Percentiles rank a stretch among this genome's conserved stretches.
Evolutionary conservation across 768 basidiomycete species (phyloP).

Genomic region (Hydnomerulius pinastri): DNA sequence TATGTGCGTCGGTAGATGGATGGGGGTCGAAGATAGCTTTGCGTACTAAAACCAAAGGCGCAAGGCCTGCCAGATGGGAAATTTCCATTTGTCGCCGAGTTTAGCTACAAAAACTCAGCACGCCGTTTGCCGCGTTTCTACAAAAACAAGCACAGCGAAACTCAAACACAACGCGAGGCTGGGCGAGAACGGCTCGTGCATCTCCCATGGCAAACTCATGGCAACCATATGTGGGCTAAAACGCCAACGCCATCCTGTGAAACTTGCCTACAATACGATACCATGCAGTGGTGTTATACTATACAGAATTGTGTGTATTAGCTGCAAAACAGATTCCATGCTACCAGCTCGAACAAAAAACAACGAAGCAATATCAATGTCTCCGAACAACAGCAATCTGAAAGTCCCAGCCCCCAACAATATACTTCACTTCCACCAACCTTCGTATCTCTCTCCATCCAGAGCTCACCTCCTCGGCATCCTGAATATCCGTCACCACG

Average conservation of each 20-base stretch:
- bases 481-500: slow-evolving; percentile 59
- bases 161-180: too few relatives aligned
- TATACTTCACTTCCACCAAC: slow-evolving; percentile 78
- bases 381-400: slow-evolving; percentile 83
- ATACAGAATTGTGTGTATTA: not conserved
- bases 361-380: slow-evolving; percentile 40
- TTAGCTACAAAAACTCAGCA: slow-evolving; percentile 31
- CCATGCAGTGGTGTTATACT: slow-evolving; percentile 1
- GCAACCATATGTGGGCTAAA: too few relatives aligned
- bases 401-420: slow-evolving; percentile 85
- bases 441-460: slow-evolving; percentile 88
- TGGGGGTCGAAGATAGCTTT: slow-evolving; percentile 28
- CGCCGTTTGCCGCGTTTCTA: slow-evolving; percentile 27
- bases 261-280: not conserved
- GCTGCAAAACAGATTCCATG: not conserved
- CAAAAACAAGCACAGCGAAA: too few relatives aligned
- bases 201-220: too few relatives aligned
- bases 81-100: slow-evolving; percentile 22
- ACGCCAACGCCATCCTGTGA: too few relatives aligned
- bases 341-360: not conserved
- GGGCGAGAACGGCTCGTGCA: too few relatives aligned
- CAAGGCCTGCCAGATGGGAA: slow-evolving; percentile 42
- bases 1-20: slow-evolving; percentile 10
- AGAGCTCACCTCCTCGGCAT: slow-evolving; percentile 48
- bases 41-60: slow-evolving; percentile 32